A percentile compares a stretch with the other conserved stretches of the same genome.
Conservation (phyloP, 1,139 yeast genomes). For the Zygosaccharomyces sapae region DNA sequence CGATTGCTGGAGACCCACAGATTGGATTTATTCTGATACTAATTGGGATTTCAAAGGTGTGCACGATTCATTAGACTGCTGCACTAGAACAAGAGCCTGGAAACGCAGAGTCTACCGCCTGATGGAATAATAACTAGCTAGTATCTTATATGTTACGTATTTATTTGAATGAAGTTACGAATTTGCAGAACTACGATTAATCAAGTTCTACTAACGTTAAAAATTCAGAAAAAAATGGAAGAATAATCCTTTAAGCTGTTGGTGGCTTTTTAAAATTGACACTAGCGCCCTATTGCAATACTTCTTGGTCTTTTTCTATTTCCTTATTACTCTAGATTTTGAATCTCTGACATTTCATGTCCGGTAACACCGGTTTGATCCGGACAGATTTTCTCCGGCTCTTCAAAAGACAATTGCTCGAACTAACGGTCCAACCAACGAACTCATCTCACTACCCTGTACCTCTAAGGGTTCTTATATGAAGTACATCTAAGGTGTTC, state of each 20-base stretch:
- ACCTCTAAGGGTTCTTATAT: neutral
- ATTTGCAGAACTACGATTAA: neutral
- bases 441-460: neutral
- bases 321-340: neutral
- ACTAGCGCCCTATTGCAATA: neutral
- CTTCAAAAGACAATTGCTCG: neutral
- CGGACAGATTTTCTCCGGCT: neutral
- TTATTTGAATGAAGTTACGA: neutral
- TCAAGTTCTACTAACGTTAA: neutral
- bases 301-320: neutral
- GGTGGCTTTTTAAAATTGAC: too few relatives aligned
- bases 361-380: neutral
- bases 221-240: neutral
- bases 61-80: constrained; percentile 28
- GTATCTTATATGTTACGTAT: neutral
- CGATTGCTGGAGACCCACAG: constrained; percentile 25
- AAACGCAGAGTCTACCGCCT: constrained; percentile 19
- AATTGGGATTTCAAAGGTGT: constrained; percentile 28
- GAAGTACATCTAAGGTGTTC: neutral
- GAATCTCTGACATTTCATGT: neutral
- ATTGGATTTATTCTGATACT: constrained; percentile 30
- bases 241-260: too few relatives aligned
- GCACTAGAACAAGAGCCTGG: constrained; percentile 30
- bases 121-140: neutral
- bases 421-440: neutral